These are phyloP conservation scores for Myriosclerotinia scirpicola DNA, from an alignment of 2,329 filamentous ascomycete species.

Conservation along the genomic window DNA sequence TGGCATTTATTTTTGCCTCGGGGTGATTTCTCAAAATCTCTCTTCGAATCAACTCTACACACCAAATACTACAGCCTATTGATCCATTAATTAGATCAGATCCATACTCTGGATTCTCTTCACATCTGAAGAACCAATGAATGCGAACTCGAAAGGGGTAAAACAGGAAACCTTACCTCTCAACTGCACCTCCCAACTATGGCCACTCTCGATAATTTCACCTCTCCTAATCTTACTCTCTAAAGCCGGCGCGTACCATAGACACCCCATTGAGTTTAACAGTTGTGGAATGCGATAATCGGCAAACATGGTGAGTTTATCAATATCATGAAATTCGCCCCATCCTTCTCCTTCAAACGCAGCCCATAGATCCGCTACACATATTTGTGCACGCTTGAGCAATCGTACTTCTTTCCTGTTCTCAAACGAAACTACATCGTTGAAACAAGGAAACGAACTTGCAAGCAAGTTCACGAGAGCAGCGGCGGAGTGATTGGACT, in stretches of 20 bases:
- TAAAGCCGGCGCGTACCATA: constrained; percentile 80
- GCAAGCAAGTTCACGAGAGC: constrained; percentile 83
- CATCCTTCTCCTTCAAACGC: constrained; percentile 81
- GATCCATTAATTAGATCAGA: neutral
- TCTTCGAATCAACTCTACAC: constrained; percentile 80
- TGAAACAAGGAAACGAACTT: constrained; percentile 79
- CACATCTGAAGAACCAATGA: neutral
- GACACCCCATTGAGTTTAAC: constrained; percentile 75
- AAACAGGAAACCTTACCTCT: constrained; percentile 55
- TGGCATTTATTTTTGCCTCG: constrained; percentile 73
- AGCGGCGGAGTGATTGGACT: constrained; percentile 77
- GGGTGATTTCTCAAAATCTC: constrained; percentile 77
- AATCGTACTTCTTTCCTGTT: constrained; percentile 72
- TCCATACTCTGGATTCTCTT: neutral
- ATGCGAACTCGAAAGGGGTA: constrained; percentile 6
- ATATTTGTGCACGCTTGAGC: constrained; percentile 92
- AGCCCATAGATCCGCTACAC: constrained; percentile 95
- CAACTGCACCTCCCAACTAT: constrained; percentile 81
- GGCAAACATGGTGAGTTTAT: constrained; percentile 97
- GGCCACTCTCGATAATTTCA: constrained; percentile 67
- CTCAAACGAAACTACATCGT: constrained; percentile 76
- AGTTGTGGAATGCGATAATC: constrained; percentile 98
- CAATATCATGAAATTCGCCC: constrained; percentile 84
- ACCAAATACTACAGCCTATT: constrained; percentile 89
- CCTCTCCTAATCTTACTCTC: constrained; percentile 66